phyloP scores from a whole-genome alignment of 331 rosid genomes.

The Prunus yedoensis region DNA sequence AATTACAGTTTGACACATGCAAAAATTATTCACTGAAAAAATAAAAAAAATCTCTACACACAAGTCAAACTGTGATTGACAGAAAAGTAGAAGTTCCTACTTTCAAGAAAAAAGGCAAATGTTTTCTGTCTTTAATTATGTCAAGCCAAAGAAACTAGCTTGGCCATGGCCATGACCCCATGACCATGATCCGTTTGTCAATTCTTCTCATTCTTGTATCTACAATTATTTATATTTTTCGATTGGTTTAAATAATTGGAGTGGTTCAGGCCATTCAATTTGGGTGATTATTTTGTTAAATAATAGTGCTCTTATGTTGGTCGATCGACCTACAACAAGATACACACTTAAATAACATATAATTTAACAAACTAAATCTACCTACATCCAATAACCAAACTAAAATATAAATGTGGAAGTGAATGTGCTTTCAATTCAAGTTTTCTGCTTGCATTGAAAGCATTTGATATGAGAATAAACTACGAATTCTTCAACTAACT shows the following conservation, averaged over 20 bases:
- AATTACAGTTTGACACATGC: too few relatives aligned
- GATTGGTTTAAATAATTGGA: background rate
- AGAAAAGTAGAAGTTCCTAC: too few relatives aligned
- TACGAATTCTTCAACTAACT: background rate
- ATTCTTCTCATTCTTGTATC: background rate
- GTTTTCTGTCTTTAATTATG: too few relatives aligned
- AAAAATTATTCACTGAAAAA: too few relatives aligned
- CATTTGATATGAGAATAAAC: background rate
- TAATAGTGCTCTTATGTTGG: conserved; percentile 2
- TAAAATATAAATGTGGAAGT: background rate
- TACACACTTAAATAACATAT: background rate
- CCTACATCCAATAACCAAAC: background rate
- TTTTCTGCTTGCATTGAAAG: background rate
- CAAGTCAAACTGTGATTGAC: too few relatives aligned
- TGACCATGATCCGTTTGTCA: background rate
- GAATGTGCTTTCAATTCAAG: background rate
- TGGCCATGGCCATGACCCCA: background rate
- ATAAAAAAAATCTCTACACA: too few relatives aligned
- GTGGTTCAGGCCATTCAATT: conserved; percentile 10
- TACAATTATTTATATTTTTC: background rate
- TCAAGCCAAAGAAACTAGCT: too few relatives aligned
- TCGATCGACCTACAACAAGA: background rate
- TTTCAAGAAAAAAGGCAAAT: too few relatives aligned
- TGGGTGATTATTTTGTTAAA: conserved; percentile 13
- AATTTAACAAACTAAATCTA: too few relatives aligned